phyloP scores from a whole-genome alignment of 768 basidiomycete genomes.

The Lepiota subincarnata region DNA sequence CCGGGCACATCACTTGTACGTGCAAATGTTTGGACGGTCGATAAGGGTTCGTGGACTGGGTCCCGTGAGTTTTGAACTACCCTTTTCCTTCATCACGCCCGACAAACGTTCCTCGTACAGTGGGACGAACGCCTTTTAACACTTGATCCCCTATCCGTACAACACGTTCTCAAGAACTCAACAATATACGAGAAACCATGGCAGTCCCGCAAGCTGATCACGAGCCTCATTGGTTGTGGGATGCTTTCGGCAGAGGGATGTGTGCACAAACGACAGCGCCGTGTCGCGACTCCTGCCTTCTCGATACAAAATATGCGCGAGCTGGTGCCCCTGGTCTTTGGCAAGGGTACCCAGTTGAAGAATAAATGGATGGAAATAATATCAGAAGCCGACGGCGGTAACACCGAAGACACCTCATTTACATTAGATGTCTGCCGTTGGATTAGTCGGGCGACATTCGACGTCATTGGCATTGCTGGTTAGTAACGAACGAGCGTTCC shows the following conservation, averaged over 20 bases:
- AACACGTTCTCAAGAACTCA: constrained; percentile 70
- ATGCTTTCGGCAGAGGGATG: constrained; percentile 78
- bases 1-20: constrained; percentile 47
- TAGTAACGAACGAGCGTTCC: constrained; percentile 10
- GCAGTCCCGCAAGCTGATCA: constrained; percentile 71
- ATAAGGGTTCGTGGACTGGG: constrained; percentile 65
- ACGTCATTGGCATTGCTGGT: constrained; percentile 91
- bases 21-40: constrained; percentile 61
- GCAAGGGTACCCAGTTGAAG: constrained; percentile 58
- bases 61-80: constrained; percentile 47
- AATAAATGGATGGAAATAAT: constrained; percentile 57
- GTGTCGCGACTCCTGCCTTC: constrained; percentile 75
- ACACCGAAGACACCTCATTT: constrained; percentile 8
- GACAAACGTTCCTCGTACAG: constrained; percentile 29
- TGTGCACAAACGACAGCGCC: constrained; percentile 75
- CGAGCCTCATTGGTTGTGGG: constrained; percentile 76
- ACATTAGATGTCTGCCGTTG: constrained; percentile 74
- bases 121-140: constrained; percentile 80
- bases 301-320: constrained; percentile 73
- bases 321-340: constrained; percentile 68
- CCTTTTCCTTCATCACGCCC: neutral
- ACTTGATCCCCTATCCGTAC: constrained; percentile 71
- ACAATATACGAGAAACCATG: constrained; percentile 80
- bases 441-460: constrained; percentile 82
- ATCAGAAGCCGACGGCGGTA: neutral